Evolutionary conservation across 805 yeast species (phyloP).

Genomic region (Schizosaccharomyces osmophilus): DNA sequence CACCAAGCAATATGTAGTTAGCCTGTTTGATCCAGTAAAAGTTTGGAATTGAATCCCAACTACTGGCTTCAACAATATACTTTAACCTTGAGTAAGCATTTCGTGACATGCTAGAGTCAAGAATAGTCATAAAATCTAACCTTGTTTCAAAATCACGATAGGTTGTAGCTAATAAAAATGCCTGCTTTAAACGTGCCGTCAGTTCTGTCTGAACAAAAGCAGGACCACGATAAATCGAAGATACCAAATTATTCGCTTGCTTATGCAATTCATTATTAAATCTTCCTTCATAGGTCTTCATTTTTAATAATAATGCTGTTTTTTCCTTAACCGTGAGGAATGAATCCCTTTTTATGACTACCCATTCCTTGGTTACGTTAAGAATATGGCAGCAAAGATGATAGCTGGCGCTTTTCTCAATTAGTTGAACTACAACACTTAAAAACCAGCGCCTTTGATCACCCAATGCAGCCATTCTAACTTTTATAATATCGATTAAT

Average conservation of each 20-base stretch:
- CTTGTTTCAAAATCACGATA: conserved; percentile 54
- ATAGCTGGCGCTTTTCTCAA: conserved; percentile 66
- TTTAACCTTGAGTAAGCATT: conserved; percentile 57
- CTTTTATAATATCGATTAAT: background rate
- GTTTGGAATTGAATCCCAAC: conserved; percentile 88
- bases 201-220: conserved; percentile 61
- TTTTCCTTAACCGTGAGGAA: conserved; percentile 91
- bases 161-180: conserved; percentile 81
- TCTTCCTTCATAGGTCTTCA: conserved; percentile 76
- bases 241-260: conserved; percentile 62
- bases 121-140: conserved; percentile 50
- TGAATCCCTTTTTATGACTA: conserved; percentile 53
- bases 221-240: conserved; percentile 66
- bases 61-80: conserved; percentile 75
- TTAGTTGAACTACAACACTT: conserved; percentile 63
- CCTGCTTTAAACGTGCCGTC: conserved; percentile 86
- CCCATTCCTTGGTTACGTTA: conserved; percentile 71
- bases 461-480: conserved; percentile 55
- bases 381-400: conserved; percentile 52
- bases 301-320: conserved; percentile 75
- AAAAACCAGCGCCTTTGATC: conserved; percentile 81
- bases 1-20: conserved; percentile 54
- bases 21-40: conserved; percentile 92
- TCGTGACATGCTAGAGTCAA: conserved; percentile 54
- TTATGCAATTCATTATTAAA: conserved; percentile 52